These are phyloP conservation scores for Metschnikowia noctiluminum DNA, from an alignment of 805 yeast genomes.

Conservation along the genomic window DNA sequence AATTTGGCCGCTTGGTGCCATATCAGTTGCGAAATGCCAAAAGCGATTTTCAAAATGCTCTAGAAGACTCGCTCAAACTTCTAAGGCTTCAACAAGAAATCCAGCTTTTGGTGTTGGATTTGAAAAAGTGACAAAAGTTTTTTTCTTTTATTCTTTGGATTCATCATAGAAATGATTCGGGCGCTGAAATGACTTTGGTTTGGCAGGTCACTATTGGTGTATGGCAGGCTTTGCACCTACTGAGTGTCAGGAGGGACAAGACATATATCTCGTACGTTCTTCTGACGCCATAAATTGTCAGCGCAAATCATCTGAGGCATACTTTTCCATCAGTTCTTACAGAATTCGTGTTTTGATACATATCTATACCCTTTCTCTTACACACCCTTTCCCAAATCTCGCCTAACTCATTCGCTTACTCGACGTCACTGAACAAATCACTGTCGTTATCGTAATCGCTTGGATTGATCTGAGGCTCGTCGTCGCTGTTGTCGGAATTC, in stretches of 20 bases:
- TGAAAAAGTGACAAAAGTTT: background rate
- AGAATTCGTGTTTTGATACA: too few relatives aligned
- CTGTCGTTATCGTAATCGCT: slow-evolving; percentile 50
- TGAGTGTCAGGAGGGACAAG: too few relatives aligned
- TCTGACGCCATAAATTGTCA: too few relatives aligned
- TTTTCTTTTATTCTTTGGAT: too few relatives aligned
- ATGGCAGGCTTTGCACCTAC: too few relatives aligned
- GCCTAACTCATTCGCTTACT: slow-evolving; percentile 10
- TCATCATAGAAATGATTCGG: too few relatives aligned
- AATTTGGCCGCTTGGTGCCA: slow-evolving; percentile 51
- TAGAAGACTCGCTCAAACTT: slow-evolving; percentile 23
- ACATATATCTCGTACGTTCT: too few relatives aligned
- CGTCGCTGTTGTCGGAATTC: slow-evolving; percentile 23
- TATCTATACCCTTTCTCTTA: too few relatives aligned
- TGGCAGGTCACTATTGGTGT: too few relatives aligned
- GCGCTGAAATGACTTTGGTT: too few relatives aligned
- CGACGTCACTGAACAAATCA: slow-evolving; percentile 42
- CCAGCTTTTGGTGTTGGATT: background rate
- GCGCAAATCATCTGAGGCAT: too few relatives aligned
- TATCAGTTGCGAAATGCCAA: slow-evolving; percentile 38
- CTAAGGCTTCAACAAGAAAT: slow-evolving; percentile 23
- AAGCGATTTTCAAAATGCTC: slow-evolving; percentile 30
- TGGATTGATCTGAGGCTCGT: slow-evolving; percentile 37
- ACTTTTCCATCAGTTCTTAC: too few relatives aligned
- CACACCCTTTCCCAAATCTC: background rate